Evolutionary conservation across 306 rosid genomes (phyloP).

Genomic region (Corylus avellana): DNA sequence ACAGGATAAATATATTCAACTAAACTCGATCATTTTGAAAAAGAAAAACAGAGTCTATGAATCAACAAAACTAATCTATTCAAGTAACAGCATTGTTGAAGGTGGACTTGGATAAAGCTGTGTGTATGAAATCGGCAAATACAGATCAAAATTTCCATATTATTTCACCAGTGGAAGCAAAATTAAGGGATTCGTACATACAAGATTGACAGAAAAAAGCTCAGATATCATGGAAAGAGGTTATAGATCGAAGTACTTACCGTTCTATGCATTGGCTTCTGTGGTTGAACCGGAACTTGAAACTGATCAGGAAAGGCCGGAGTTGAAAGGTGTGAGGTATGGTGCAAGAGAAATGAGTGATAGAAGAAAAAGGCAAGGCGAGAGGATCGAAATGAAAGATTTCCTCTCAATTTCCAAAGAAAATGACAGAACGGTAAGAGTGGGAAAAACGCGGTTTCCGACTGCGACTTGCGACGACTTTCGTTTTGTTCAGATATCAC

Average conservation of each 20-base stretch:
- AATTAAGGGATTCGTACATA: no score
- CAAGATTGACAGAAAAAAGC: not conserved
- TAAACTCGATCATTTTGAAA: not conserved
- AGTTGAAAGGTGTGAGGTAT: not conserved
- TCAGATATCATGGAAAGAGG: not conserved
- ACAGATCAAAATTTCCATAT: not conserved
- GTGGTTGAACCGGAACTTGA: not conserved
- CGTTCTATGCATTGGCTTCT: not conserved
- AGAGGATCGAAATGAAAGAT: not conserved
- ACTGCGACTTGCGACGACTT: not conserved
- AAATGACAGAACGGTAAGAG: not conserved
- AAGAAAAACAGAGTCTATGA: not conserved
- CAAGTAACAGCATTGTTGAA: not conserved
- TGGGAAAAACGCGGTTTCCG: not conserved
- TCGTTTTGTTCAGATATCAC: not conserved
- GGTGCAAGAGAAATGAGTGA: not conserved
- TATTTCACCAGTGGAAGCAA: not conserved
- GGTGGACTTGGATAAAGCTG: not conserved
- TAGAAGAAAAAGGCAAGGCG: not conserved
- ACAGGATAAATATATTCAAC: not conserved
- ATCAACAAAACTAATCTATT: not conserved
- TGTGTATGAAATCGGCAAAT: not conserved
- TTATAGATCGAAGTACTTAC: not conserved
- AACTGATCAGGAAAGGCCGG: not conserved
- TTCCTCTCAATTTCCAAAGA: not conserved